Conservation (phyloP, 345 rosid genomes). For the Dipteronia dyeriana region DNA sequence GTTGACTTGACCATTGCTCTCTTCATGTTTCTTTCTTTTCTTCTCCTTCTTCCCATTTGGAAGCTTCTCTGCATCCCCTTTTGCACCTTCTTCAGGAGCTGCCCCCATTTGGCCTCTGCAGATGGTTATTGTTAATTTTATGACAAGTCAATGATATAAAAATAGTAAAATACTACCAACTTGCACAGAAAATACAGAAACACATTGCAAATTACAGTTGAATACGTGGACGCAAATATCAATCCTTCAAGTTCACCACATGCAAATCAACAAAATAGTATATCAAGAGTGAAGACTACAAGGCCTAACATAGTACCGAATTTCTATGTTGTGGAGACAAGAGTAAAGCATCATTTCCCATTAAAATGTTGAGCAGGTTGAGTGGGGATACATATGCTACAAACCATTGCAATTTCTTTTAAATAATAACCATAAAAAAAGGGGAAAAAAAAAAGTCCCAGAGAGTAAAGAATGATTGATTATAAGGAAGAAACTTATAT, state of each 20-base stretch:
- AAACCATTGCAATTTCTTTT: background rate
- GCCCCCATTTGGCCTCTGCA: conserved; percentile 83
- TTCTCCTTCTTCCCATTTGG: conserved; percentile 37
- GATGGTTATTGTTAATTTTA: conserved; percentile 11
- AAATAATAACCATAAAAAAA: background rate
- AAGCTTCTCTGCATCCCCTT: conserved; percentile 36
- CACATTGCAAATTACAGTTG: background rate
- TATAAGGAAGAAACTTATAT: background rate
- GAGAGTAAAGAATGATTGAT: background rate
- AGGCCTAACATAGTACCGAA: background rate
- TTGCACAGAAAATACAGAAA: background rate
- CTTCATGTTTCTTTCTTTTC: conserved; percentile 34
- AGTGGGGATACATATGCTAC: background rate
- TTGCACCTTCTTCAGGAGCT: conserved; percentile 38
- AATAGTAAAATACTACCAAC: background rate
- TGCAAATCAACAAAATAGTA: background rate
- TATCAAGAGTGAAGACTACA: background rate
- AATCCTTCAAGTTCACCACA: background rate
- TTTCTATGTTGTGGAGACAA: background rate
- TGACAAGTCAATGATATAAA: background rate
- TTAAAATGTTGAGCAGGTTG: background rate
- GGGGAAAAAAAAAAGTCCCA: background rate
- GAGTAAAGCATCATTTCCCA: background rate
- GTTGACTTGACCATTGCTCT: conserved; percentile 28
- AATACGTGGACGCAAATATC: background rate